These are phyloP conservation scores for Primulina huaijiensis DNA, from an alignment of 257 asterid species.

Conservation along the genomic window DNA sequence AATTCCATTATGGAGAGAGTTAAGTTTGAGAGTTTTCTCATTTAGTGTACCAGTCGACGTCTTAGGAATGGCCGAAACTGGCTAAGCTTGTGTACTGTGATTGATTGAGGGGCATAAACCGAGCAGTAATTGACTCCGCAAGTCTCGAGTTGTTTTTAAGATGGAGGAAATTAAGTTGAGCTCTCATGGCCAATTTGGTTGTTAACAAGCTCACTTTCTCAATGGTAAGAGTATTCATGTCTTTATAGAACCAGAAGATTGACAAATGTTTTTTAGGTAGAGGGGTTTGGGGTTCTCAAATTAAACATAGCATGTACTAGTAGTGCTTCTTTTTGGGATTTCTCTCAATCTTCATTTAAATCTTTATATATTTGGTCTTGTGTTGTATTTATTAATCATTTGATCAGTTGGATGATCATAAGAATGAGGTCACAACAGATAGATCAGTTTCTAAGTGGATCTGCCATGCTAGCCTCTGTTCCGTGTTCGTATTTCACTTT, in stretches of 20 bases:
- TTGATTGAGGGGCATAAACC: background rate
- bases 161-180: background rate
- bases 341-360: background rate
- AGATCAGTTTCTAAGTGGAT: background rate
- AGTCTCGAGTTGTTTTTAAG: background rate
- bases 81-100: background rate
- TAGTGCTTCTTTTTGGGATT: background rate
- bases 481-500: background rate
- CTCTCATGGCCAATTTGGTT: background rate
- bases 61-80: background rate
- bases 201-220: background rate
- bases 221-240: too few species aligned
- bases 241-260: background rate
- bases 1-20: too few species aligned
- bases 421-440: background rate
- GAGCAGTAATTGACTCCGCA: background rate
- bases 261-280: background rate
- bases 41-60: too few species aligned
- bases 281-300: background rate
- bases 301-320: background rate
- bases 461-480: background rate
- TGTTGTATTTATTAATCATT: background rate
- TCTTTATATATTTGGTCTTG: background rate
- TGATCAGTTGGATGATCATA: background rate
- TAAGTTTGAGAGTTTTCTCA: background rate